Conservation (phyloP, 768 basidiomycete species). For the Tulasnella sp. region DNA sequence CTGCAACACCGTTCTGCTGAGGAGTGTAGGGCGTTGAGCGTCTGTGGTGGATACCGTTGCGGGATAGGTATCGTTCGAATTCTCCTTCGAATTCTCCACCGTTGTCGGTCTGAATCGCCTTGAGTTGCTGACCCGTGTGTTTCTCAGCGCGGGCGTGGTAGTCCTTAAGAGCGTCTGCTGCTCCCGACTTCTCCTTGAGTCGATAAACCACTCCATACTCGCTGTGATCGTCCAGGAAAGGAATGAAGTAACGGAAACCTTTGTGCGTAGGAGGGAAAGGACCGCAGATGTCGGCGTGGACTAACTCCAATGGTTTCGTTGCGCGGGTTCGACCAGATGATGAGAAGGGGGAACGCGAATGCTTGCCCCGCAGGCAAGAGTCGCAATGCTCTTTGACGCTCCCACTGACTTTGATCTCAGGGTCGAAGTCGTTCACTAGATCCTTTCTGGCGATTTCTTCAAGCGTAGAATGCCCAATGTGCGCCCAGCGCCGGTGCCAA, state of each 20-base stretch:
- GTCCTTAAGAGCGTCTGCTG: not conserved
- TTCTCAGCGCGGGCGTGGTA: not conserved
- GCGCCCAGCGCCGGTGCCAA: no score
- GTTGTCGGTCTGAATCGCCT: not conserved
- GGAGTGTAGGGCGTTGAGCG: not conserved
- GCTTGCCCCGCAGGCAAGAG: not conserved
- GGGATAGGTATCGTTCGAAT: not conserved
- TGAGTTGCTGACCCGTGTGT: not conserved
- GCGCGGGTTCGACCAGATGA: not conserved
- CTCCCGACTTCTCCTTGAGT: not conserved
- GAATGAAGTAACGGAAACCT: not conserved
- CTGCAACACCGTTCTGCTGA: slow-evolving; percentile 1
- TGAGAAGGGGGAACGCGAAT: not conserved
- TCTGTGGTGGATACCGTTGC: not conserved
- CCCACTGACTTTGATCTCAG: no score
- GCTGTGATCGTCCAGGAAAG: not conserved
- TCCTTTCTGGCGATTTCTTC: no score
- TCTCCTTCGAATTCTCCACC: not conserved
- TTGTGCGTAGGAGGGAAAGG: not conserved
- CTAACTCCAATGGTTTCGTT: not conserved
- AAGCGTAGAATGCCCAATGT: no score
- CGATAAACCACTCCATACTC: not conserved
- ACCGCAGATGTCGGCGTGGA: not conserved
- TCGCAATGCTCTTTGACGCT: no score
- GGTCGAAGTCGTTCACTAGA: no score